phyloP scores from a whole-genome alignment of 176 grass and related monocot genomes.

The Cenchrus fungigraminus region DNA sequence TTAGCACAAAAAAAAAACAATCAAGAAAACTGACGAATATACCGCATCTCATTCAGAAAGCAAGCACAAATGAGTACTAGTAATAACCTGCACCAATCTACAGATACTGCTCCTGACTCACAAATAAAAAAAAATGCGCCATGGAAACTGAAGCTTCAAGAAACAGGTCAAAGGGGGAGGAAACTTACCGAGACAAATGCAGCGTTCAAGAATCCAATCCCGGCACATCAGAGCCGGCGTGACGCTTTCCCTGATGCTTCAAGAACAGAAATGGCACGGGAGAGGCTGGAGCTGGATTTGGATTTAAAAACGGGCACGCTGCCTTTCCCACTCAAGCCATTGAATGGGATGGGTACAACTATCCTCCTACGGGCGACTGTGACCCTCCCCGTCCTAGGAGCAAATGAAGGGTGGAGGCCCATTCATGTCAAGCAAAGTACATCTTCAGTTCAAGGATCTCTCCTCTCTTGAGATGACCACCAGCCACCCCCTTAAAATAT shows the following conservation, averaged over 20 bases:
- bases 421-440: constrained; percentile 62
- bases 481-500: constrained; percentile 16
- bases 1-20: not conserved
- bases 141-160: constrained; percentile 15
- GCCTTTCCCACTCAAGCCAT: constrained; percentile 41
- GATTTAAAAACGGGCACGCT: constrained; percentile 38
- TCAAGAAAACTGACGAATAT: not conserved
- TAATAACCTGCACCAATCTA: constrained; percentile 26
- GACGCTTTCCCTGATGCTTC: not conserved
- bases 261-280: constrained; percentile 34
- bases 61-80: not conserved
- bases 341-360: constrained; percentile 50
- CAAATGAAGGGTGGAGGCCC: constrained; percentile 36
- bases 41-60: constrained; percentile 44
- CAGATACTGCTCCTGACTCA: constrained; percentile 37
- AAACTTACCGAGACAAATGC: constrained; percentile 33
- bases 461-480: constrained; percentile 42
- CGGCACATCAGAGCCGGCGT: constrained; percentile 2
- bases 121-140: not conserved
- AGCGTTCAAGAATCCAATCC: constrained; percentile 42
- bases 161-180: not conserved
- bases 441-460: constrained; percentile 38
- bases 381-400: constrained; percentile 42
- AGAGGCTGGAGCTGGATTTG: constrained; percentile 43
- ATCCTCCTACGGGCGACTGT: constrained; percentile 29